Conservation (phyloP, 129 eudicot genomes). For the Kitagawia praeruptora region DNA sequence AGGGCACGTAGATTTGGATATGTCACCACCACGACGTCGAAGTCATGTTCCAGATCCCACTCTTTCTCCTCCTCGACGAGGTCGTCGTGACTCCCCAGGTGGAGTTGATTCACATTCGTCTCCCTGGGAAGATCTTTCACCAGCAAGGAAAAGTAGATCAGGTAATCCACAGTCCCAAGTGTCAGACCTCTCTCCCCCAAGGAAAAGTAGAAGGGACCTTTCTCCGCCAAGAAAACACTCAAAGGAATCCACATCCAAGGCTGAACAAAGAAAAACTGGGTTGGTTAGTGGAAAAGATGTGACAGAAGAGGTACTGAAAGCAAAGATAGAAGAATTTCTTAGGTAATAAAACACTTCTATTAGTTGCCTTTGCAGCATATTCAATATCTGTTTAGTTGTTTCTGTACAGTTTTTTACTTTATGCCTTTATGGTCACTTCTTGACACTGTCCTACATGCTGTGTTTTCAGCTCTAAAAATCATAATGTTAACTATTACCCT, state of each 20-base stretch:
- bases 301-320: constrained; percentile 60
- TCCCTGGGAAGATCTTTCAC: constrained; percentile 51
- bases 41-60: too few species aligned
- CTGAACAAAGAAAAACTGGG: constrained; percentile 59
- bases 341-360: constrained; percentile 33
- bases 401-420: background rate
- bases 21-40: constrained; percentile 18
- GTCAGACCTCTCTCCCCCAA: constrained; percentile 64
- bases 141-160: constrained; percentile 47
- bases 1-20: constrained; percentile 15
- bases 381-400: background rate
- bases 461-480: background rate
- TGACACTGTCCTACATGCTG: background rate
- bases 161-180: constrained; percentile 14
- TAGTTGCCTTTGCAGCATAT: background rate
- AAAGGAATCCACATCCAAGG: constrained; percentile 20
- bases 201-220: constrained; percentile 38
- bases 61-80: constrained; percentile 4
- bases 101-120: constrained; percentile 10
- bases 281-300: constrained; percentile 77
- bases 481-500: background rate
- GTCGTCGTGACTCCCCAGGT: constrained; percentile 14
- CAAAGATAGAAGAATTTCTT: constrained; percentile 55
- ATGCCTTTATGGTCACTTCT: background rate
- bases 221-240: constrained; percentile 64